phyloP scores from a whole-genome alignment of 2,329 filamentous ascomycete species.

The Helotiales sp. region DNA sequence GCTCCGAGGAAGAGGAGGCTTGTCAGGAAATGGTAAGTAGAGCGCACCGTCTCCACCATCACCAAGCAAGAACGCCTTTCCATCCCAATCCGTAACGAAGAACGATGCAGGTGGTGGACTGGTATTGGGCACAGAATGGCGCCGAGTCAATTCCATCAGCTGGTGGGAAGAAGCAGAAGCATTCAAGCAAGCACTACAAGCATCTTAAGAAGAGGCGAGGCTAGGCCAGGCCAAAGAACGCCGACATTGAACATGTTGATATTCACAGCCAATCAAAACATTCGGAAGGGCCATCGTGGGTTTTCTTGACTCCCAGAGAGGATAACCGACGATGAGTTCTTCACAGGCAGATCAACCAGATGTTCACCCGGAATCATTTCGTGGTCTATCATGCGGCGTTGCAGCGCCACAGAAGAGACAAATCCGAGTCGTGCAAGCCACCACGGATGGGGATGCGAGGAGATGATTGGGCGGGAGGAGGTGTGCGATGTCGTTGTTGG shows the following conservation, averaged over 20 bases:
- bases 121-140: too few relatives aligned
- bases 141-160: too few relatives aligned
- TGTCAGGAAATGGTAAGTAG: background rate
- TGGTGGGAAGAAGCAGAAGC: background rate
- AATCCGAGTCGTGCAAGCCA: background rate
- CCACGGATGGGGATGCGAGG: background rate
- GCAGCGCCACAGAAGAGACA: background rate
- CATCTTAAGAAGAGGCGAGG: background rate
- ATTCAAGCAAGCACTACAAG: background rate
- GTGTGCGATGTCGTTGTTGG: background rate
- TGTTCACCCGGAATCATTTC: background rate
- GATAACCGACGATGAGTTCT: too few relatives aligned
- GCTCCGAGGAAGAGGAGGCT: background rate
- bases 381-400: background rate
- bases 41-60: conserved; percentile 8
- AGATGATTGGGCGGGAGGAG: background rate
- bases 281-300: background rate
- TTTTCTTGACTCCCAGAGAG: background rate
- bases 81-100: background rate
- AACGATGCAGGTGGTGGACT: background rate
- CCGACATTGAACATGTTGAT: background rate
- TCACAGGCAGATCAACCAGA: background rate
- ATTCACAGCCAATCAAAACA: background rate
- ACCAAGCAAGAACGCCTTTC: background rate
- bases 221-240: too few relatives aligned